Evolutionary conservation across 2,329 filamentous ascomycete species (phyloP).

Genomic region (Penicillium palitans): DNA sequence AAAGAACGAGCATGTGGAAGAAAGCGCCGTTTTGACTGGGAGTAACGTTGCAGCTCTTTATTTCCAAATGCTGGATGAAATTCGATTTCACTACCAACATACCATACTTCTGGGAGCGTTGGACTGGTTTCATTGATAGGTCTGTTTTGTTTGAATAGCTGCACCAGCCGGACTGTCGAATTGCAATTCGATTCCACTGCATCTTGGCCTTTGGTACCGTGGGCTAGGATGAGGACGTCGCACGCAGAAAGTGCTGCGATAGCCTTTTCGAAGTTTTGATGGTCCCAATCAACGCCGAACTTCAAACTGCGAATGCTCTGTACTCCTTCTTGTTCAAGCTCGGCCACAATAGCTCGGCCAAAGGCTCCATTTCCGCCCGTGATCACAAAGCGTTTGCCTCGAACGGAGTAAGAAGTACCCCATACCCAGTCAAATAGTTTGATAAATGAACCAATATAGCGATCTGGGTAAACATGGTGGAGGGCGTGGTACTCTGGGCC

Average conservation of each 20-base stretch:
- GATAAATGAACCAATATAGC: constrained; percentile 21
- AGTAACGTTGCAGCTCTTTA: constrained; percentile 8
- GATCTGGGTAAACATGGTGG: constrained; percentile 21
- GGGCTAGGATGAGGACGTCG: constrained; percentile 20
- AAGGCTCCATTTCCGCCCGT: constrained; percentile 18
- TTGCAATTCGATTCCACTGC: constrained; percentile 15
- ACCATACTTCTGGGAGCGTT: constrained; percentile 22
- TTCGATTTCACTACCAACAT: constrained; percentile 19
- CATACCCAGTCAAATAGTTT: constrained; percentile 23
- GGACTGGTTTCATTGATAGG: neutral
- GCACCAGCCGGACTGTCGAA: constrained; percentile 11
- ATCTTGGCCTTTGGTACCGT: constrained; percentile 13
- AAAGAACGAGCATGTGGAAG: constrained; percentile 20
- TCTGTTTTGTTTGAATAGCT: constrained; percentile 11
- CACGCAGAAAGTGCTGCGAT: neutral
- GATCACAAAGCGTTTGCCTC: constrained; percentile 14
- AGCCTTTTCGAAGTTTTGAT: constrained; percentile 7
- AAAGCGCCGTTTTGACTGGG: constrained; percentile 14
- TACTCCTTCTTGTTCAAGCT: constrained; percentile 16
- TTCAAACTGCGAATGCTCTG: constrained; percentile 5
- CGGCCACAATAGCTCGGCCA: constrained; percentile 11
- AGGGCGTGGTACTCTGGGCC: constrained; percentile 22
- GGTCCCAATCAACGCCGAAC: constrained; percentile 15
- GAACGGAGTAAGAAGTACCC: constrained; percentile 21
- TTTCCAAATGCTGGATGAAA: constrained; percentile 10